Percentiles rank a stretch among this genome's conserved stretches.
phyloP scores from a whole-genome alignment of 192 early-diverging fungal genomes.

The Backusella luteola region DNA sequence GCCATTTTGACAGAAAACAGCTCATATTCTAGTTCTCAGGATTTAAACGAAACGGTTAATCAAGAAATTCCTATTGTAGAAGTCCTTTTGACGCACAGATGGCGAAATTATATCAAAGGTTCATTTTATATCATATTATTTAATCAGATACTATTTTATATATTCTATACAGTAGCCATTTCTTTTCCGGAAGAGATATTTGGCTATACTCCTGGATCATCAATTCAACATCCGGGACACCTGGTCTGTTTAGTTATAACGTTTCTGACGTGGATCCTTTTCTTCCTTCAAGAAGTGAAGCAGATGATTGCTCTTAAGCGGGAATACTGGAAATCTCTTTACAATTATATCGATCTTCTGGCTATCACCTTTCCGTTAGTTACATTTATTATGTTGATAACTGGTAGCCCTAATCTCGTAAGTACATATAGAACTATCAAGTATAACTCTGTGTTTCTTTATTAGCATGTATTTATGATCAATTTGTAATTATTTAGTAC shows the following conservation, averaged over 20 bases:
- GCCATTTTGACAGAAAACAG: no score
- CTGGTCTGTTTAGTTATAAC: background rate
- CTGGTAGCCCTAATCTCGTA: background rate
- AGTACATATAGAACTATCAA: background rate
- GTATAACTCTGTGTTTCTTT: no score
- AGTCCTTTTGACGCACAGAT: slow-evolving; percentile 7
- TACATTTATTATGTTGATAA: background rate
- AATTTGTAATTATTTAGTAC: background rate
- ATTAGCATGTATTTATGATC: no score
- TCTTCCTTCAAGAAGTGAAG: background rate
- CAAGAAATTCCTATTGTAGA: background rate
- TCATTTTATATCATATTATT: background rate
- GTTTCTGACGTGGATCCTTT: background rate
- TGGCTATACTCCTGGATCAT: background rate
- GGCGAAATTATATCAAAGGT: background rate
- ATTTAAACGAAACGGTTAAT: background rate
- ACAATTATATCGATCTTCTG: background rate
- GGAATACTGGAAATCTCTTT: background rate
- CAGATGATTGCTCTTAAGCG: background rate
- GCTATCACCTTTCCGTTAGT: background rate
- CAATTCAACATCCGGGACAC: background rate
- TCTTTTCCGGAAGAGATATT: background rate
- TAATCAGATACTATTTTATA: background rate
- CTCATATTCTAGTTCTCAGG: no score
- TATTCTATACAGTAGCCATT: background rate